phyloP scores from a whole-genome alignment of 306 rosid genomes.

The Ochetophila trinervis region DNA sequence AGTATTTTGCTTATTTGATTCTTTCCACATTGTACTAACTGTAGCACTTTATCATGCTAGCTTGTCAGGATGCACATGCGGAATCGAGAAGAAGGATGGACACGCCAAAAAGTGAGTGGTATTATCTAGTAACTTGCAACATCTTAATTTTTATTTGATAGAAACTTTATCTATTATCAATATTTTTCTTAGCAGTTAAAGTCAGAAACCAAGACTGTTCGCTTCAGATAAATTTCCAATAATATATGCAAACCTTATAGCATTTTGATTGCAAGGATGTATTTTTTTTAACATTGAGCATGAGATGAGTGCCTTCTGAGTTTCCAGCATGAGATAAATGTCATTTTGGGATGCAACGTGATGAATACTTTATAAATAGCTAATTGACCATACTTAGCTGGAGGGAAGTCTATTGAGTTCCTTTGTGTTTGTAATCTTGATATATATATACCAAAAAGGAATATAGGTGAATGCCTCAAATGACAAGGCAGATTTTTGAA shows the following conservation, averaged over 20 bases:
- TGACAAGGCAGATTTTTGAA: no score
- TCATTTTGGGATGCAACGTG: no score
- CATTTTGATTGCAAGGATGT: neutral
- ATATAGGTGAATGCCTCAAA: no score
- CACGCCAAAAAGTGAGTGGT: slow-evolving; percentile 61
- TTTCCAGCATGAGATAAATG: no score
- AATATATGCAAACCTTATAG: neutral
- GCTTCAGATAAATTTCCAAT: neutral
- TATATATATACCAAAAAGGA: no score
- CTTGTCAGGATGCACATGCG: slow-evolving; percentile 55
- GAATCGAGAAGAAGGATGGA: slow-evolving; percentile 50
- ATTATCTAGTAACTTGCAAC: neutral
- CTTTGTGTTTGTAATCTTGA: no score
- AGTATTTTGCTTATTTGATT: slow-evolving; percentile 2
- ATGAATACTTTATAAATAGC: no score
- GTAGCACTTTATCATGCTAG: slow-evolving; percentile 37
- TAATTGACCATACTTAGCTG: no score
- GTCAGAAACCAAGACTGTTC: neutral
- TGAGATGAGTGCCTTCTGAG: no score
- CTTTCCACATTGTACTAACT: slow-evolving; percentile 3
- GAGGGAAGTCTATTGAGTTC: no score
- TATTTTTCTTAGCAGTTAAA: neutral
- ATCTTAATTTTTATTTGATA: neutral
- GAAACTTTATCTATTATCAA: neutral
- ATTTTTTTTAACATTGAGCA: no score